These are phyloP conservation scores for Flagelloscypha sp. DNA, from an alignment of 768 basidiomycete genomes.

Conservation along the genomic window DNA sequence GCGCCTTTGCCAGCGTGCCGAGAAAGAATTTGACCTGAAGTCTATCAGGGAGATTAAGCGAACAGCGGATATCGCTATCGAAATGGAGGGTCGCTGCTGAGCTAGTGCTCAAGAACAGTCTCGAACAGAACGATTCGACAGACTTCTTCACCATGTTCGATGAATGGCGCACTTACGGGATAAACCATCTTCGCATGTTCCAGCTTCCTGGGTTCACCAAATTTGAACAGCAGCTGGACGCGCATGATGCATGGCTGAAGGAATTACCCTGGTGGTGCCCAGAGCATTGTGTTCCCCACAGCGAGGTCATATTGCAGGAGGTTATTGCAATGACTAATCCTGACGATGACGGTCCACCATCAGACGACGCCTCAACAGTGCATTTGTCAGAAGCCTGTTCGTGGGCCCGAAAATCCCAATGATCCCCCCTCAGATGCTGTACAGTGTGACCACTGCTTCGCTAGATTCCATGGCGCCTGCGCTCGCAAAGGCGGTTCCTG, in stretches of 20 bases:
- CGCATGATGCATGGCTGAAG: constrained; percentile 65
- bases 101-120: constrained; percentile 57
- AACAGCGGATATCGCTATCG: constrained; percentile 67
- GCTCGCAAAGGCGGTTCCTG: constrained; percentile 86
- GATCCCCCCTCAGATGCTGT: constrained; percentile 80
- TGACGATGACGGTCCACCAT: constrained; percentile 72
- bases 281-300: constrained; percentile 57
- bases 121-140: constrained; percentile 43
- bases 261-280: constrained; percentile 74
- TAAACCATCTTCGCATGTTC: constrained; percentile 66
- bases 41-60: constrained; percentile 59
- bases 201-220: constrained; percentile 64
- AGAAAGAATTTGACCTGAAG: constrained; percentile 69
- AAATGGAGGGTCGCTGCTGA: constrained; percentile 73
- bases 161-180: constrained; percentile 67
- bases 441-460: constrained; percentile 85
- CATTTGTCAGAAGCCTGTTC: constrained; percentile 70
- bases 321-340: constrained; percentile 66
- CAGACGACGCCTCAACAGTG: constrained; percentile 80
- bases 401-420: too few relatives aligned
- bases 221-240: constrained; percentile 56
- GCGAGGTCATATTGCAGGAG: constrained; percentile 60
- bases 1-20: constrained; percentile 58
- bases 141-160: constrained; percentile 67
- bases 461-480: constrained; percentile 78